A percentile compares a stretch with the other conserved stretches of the same genome.
Conservation (phyloP, 2,329 filamentous ascomycete genomes). For the Calonectria ilicicola region DNA sequence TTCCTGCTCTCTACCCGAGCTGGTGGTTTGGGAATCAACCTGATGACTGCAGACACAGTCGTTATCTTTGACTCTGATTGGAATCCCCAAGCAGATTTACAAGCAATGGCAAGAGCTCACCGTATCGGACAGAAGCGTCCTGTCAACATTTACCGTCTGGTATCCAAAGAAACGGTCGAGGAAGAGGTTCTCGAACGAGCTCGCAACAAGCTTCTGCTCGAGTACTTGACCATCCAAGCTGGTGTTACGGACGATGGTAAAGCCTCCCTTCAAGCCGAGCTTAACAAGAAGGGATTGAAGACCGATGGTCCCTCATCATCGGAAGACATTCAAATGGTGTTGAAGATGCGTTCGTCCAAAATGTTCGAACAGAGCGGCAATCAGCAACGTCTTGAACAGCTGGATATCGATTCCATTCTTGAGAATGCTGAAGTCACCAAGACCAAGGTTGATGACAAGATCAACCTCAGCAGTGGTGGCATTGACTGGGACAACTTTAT, state of each 20-base stretch:
- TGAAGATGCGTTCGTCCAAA: constrained; percentile 98
- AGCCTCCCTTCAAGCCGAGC: constrained; percentile 79
- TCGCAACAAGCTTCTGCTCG: constrained; percentile 95
- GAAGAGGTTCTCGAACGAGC: constrained; percentile 97
- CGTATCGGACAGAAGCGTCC: constrained; percentile 97
- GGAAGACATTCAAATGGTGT: constrained; percentile 94
- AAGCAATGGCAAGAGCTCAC: constrained; percentile 98
- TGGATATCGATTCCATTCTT: constrained; percentile 96
- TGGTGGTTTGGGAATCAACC: constrained; percentile 96
- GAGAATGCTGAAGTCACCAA: constrained; percentile 98
- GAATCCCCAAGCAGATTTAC: constrained; percentile 98
- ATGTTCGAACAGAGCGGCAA: constrained; percentile 99
- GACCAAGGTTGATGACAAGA: constrained; percentile 93
- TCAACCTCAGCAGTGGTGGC: constrained; percentile 89
- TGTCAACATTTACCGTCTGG: constrained; percentile 94
- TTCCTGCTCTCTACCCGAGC: constrained; percentile 96
- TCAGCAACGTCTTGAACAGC: constrained; percentile 94
- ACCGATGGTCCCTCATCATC: constrained; percentile 87
- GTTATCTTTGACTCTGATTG: constrained; percentile 98
- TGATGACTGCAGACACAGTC: constrained; percentile 99
- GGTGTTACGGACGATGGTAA: constrained; percentile 97
- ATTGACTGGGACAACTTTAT: constrained; percentile 92
- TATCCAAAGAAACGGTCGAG: constrained; percentile 98
- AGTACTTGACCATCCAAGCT: constrained; percentile 96
- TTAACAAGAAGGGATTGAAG: constrained; percentile 80